phyloP scores from a whole-genome alignment of 306 rosid genomes.

The Vachellia collinsii region DNA sequence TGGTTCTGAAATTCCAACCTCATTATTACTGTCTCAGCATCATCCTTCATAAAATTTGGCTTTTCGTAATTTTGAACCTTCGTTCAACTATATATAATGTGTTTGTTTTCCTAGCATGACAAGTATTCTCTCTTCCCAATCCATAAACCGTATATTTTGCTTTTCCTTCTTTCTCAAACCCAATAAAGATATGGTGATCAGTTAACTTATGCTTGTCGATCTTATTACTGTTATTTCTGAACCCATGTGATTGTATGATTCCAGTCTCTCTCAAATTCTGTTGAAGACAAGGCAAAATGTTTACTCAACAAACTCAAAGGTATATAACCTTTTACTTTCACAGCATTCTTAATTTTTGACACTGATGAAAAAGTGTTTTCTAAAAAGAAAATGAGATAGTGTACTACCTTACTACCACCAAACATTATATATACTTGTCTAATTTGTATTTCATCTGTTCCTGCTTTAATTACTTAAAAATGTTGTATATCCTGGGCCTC shows the following conservation, averaged over 20 bases:
- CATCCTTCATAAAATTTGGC: background rate
- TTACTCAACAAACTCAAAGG: slow-evolving; percentile 84
- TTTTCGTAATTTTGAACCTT: background rate
- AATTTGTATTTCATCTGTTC: too few relatives aligned
- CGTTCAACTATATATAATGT: background rate
- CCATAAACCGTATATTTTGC: background rate
- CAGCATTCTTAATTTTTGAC: background rate
- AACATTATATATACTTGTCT: too few relatives aligned
- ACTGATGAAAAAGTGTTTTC: too few relatives aligned
- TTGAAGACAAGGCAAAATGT: slow-evolving; percentile 89
- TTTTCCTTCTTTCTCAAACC: background rate
- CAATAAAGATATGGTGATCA: background rate
- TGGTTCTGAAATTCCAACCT: background rate
- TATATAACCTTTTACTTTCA: slow-evolving; percentile 23
- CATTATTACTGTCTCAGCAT: background rate
- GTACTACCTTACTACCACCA: background rate
- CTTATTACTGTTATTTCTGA: background rate
- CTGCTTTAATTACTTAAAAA: too few relatives aligned
- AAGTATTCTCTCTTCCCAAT: background rate
- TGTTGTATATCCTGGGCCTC: too few relatives aligned
- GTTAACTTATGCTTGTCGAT: background rate
- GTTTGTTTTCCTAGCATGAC: background rate
- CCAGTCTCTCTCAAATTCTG: slow-evolving; percentile 73
- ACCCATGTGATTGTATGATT: slow-evolving; percentile 15
- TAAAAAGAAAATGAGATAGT: too few relatives aligned